A percentile compares a stretch with the other conserved stretches of the same genome.
phyloP scores from a whole-genome alignment of 2,329 filamentous ascomycete species.

The Cladosporium halotolerans region DNA sequence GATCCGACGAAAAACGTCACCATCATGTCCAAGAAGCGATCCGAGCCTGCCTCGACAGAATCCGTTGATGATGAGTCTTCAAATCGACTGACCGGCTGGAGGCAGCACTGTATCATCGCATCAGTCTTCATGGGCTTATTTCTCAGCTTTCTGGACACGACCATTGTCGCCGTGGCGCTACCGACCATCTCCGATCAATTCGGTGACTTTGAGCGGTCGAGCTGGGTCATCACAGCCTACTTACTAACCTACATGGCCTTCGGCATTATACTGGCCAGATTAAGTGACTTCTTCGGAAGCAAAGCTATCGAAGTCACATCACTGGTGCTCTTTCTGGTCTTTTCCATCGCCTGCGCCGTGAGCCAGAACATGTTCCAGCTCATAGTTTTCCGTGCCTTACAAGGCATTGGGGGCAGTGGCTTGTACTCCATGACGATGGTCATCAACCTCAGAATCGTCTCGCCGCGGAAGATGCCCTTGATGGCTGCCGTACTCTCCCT shows the following conservation, averaged over 20 bases:
- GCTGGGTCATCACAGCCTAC: slow-evolving; percentile 23
- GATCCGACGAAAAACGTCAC: too few species aligned
- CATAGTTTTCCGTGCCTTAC: slow-evolving; percentile 26
- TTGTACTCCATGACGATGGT: slow-evolving; percentile 43
- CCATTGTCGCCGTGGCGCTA: slow-evolving; percentile 55
- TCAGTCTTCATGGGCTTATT: slow-evolving; percentile 42
- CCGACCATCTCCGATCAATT: slow-evolving; percentile 52
- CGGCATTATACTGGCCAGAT: slow-evolving; percentile 49
- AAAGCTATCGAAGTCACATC: slow-evolving; percentile 46
- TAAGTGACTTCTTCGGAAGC: slow-evolving; percentile 52
- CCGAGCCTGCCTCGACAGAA: background rate
- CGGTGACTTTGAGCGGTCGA: slow-evolving; percentile 25
- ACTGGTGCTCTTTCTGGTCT: slow-evolving; percentile 50
- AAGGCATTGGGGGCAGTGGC: slow-evolving; percentile 35
- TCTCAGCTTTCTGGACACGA: slow-evolving; percentile 54
- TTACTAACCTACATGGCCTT: slow-evolving; percentile 51
- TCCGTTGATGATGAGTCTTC: background rate
- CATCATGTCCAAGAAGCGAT: too few species aligned
- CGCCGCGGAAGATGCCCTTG: slow-evolving; percentile 35
- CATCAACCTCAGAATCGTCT: slow-evolving; percentile 47
- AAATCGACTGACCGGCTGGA: background rate
- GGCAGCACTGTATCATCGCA: slow-evolving; percentile 36
- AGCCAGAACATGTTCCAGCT: slow-evolving; percentile 38
- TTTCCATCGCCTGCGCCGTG: slow-evolving; percentile 52
- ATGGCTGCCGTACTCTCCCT: slow-evolving; percentile 33